A percentile compares a stretch with the other conserved stretches of the same genome.
These are phyloP conservation scores for Tolypocladium guangdongense DNA, from an alignment of 2,329 filamentous ascomycete species.

Conservation along the genomic window DNA sequence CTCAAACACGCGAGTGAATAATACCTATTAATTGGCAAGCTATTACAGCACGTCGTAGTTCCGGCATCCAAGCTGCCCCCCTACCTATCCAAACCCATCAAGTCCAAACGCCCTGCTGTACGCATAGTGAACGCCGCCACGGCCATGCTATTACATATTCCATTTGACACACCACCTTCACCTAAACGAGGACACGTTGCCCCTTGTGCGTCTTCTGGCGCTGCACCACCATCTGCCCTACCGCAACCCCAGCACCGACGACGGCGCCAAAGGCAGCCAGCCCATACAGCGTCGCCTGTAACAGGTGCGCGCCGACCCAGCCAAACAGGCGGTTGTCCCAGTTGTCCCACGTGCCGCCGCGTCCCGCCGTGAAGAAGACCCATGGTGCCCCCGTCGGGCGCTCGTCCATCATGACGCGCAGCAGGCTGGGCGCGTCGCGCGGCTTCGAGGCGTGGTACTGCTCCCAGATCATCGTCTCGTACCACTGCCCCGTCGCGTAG, in stretches of 20 bases:
- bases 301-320: slow-evolving; percentile 1
- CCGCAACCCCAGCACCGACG: background rate
- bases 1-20: too few relatives aligned
- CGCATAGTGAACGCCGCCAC: background rate
- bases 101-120: background rate
- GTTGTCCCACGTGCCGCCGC: slow-evolving; percentile 4
- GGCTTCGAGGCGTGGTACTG: slow-evolving; percentile 2
- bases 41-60: too few relatives aligned
- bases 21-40: too few relatives aligned
- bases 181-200: background rate
- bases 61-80: background rate
- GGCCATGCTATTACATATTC: background rate
- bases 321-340: slow-evolving; percentile 3
- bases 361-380: slow-evolving; percentile 3
- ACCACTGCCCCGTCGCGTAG: slow-evolving; percentile 4
- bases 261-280: background rate
- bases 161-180: background rate
- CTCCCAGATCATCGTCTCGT: slow-evolving; percentile 4
- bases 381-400: slow-evolving; percentile 2
- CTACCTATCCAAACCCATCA: background rate
- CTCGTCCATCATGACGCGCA: slow-evolving; percentile 6
- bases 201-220: background rate
- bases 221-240: background rate
- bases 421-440: background rate
- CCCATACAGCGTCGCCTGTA: background rate